These are phyloP conservation scores for Eremochloa ophiuroides DNA, from an alignment of 176 grass and related monocot species.

Conservation along the genomic window DNA sequence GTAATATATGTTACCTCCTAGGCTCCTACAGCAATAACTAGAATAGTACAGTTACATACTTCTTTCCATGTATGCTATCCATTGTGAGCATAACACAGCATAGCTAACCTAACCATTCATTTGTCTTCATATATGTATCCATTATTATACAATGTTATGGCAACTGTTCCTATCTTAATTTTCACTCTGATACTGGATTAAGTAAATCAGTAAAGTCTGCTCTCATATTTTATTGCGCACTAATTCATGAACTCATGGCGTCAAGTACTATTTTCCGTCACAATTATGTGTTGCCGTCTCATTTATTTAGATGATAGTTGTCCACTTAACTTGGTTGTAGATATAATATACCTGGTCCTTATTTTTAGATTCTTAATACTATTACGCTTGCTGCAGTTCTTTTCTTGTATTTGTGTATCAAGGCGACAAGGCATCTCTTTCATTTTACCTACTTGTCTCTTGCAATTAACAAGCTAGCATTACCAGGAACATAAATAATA, in stretches of 20 bases:
- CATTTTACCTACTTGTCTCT: no score
- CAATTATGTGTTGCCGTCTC: not conserved
- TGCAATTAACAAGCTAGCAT: not conserved
- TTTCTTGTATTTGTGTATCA: not conserved
- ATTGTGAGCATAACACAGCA: not conserved
- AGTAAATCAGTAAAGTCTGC: not conserved
- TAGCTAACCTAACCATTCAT: not conserved
- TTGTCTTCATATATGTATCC: not conserved
- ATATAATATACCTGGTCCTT: not conserved
- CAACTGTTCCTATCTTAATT: not conserved
- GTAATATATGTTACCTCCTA: not conserved
- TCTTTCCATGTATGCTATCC: not conserved
- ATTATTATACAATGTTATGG: no score
- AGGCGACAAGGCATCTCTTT: not conserved
- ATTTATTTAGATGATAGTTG: not conserved
- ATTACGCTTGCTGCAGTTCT: not conserved
- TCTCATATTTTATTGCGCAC: not conserved
- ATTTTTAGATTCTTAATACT: not conserved
- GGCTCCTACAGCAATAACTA: not conserved
- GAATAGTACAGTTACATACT: not conserved
- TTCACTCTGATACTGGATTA: not conserved
- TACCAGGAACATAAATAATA: not conserved
- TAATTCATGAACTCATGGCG: not conserved
- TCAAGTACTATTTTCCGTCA: not conserved
- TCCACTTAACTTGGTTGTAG: not conserved